Base-by-base conservation (phyloP, 805 yeast species). In the Nakazawaea anatomiae region DNA sequence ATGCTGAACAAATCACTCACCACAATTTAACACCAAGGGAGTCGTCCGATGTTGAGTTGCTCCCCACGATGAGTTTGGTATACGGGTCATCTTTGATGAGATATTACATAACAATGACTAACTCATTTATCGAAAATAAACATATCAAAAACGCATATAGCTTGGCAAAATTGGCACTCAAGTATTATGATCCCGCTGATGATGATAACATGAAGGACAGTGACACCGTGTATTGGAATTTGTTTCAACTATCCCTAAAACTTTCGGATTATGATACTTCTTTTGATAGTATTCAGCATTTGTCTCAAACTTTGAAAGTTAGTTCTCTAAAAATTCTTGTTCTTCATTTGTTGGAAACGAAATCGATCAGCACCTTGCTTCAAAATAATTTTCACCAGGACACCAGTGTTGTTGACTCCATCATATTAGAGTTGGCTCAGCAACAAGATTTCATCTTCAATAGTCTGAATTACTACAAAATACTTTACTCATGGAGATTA, bases 401-500 rank as follows among this genome's bases (percentile, higher is more conserved):
- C 10, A 42, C 43, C 29, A 28, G 43, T 11, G 42, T 39, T 25
- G 47, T 51, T n/a, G 50, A 46, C 18, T 28, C 48, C 29, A 51
- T 51, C 10, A 36, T 51, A 8, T 30, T 32, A 27, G 30, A 42
- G 10, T 39, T 51, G 14, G 50, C 53, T 2, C 29, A 29, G 6
- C 31, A 42, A 32, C 50, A 51, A 39, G 50, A 46, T 30, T 46
- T 46, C 29, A 12, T 46, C 29, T 43, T 32, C 34, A 46, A 43
- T 30, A 46, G 50, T 2, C 58, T 77, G 35, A 74, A 72, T 45
- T 71, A 75, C 57, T 79, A 74, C 65, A 71, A 79, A 54, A 69
- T 80, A 14, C 65, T 77, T 44, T 79, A 78, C 56, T 62, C 82
- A 0, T 74, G 82, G 71, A 68, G 83, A 52, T 59, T 75, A 38